phyloP scores from a whole-genome alignment of 805 yeast species.

The Kuraishia ogatae region DNA sequence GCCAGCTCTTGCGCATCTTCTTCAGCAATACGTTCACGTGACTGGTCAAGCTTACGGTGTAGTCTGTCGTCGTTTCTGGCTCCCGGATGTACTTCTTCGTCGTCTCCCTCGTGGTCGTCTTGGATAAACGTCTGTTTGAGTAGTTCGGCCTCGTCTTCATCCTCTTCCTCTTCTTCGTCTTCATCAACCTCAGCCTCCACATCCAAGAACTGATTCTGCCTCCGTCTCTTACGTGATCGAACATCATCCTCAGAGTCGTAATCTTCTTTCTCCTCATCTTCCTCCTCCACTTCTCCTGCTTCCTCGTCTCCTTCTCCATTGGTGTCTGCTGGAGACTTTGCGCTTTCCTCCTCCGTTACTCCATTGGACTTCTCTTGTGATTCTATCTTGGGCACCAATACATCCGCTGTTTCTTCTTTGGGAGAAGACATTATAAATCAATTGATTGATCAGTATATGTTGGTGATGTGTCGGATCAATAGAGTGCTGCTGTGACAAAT shows the following conservation, averaged over 20 bases:
- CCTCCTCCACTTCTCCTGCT: constrained; percentile 21
- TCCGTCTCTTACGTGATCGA: constrained; percentile 37
- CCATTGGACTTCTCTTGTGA: not conserved
- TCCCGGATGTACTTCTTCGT: constrained; percentile 31
- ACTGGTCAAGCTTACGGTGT: constrained; percentile 84
- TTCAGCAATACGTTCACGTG: constrained; percentile 75
- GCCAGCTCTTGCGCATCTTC: constrained; percentile 94
- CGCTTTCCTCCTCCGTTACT: not conserved
- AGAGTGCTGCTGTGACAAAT: no score
- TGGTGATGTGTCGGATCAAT: no score
- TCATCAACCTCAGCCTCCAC: constrained; percentile 99
- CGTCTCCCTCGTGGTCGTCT: constrained; percentile 62
- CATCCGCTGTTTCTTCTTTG: not conserved
- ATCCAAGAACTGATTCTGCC: constrained; percentile 85
- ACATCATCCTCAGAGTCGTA: constrained; percentile 53
- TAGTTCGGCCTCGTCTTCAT: constrained; percentile 90
- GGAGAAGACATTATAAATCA: not conserved
- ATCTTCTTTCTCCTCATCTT: constrained; percentile 36
- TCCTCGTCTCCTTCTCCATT: not conserved
- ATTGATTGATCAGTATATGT: no score
- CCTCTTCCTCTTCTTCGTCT: constrained; percentile 89
- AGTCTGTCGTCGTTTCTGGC: constrained; percentile 57
- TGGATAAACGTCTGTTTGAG: constrained; percentile 77
- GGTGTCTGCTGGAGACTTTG: no score
- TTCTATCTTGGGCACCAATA: not conserved